These are phyloP conservation scores for Syzygium oleosum DNA, from an alignment of 345 rosid genomes.

Conservation along the genomic window DNA sequence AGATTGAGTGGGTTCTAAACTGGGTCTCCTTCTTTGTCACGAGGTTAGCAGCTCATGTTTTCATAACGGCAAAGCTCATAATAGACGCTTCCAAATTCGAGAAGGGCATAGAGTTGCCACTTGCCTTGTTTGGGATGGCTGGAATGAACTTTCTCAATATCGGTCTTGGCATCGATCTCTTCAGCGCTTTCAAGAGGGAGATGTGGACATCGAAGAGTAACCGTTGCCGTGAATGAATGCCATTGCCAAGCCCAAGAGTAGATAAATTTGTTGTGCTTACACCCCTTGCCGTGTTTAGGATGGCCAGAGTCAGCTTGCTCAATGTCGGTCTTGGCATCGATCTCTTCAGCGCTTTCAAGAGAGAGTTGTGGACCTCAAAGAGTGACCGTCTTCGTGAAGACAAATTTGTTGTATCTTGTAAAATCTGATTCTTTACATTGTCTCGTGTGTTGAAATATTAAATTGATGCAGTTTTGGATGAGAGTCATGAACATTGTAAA, in stretches of 20 bases:
- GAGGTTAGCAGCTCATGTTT: conserved; percentile 45
- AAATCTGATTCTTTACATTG: neutral
- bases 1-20: conserved; percentile 67
- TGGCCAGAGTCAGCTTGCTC: conserved; percentile 74
- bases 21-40: conserved; percentile 60
- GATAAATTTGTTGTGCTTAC: neutral
- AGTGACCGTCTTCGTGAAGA: conserved; percentile 8
- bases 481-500: neutral
- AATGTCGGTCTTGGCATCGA: conserved; percentile 54
- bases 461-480: neutral
- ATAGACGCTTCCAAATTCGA: conserved; percentile 60
- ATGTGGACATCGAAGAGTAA: conserved; percentile 16
- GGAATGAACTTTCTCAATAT: conserved; percentile 77
- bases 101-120: conserved; percentile 71
- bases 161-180: conserved; percentile 72
- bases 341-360: conserved; percentile 54
- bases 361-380: conserved; percentile 37
- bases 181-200: conserved; percentile 65
- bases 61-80: conserved; percentile 67
- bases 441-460: neutral
- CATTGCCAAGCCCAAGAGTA: neutral
- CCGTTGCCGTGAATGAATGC: conserved; percentile 9
- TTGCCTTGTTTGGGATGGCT: conserved; percentile 75
- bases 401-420: neutral
- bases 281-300: conserved; percentile 75